Percentiles rank a stretch among this genome's conserved stretches.
These are phyloP conservation scores for Ehretia macrophylla DNA, from an alignment of 257 asterid species.

Conservation along the genomic window DNA sequence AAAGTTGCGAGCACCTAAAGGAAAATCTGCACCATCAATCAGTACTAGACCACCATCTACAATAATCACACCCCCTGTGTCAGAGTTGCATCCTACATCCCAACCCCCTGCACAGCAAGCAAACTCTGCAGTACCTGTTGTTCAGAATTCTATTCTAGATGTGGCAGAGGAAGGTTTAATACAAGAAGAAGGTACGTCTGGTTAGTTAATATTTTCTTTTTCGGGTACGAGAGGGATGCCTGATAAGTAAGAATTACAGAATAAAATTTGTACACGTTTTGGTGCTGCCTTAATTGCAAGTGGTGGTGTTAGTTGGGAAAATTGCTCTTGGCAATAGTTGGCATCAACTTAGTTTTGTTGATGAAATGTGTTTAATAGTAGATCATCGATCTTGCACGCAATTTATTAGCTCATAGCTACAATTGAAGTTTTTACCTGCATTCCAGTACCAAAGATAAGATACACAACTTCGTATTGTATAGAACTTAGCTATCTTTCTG, in stretches of 20 bases:
- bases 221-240: not conserved
- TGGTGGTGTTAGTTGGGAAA: not conserved
- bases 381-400: too few species aligned
- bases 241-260: not conserved
- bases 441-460: too few species aligned
- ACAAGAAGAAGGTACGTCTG: conserved; percentile 48
- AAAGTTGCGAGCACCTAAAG: conserved; percentile 47
- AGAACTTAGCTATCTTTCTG: too few species aligned
- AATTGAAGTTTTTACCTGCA: too few species aligned
- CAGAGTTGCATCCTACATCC: conserved; percentile 12
- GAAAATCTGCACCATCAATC: conserved; percentile 43
- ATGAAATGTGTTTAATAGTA: too few species aligned
- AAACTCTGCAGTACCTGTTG: conserved; percentile 20
- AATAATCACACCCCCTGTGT: conserved; percentile 36
- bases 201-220: conserved; percentile 1
- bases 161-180: conserved; percentile 37
- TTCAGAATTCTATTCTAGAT: conserved; percentile 35
- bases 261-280: not conserved
- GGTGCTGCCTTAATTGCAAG: not conserved
- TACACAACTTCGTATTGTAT: too few species aligned
- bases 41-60: conserved; percentile 41
- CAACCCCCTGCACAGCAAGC: conserved; percentile 39
- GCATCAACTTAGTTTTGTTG: too few species aligned
- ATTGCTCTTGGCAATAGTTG: too few species aligned
- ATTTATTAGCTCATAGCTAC: too few species aligned